These are phyloP conservation scores for Colletotrichum shisoi DNA, from an alignment of 2,329 filamentous ascomycete species.

Conservation along the genomic window DNA sequence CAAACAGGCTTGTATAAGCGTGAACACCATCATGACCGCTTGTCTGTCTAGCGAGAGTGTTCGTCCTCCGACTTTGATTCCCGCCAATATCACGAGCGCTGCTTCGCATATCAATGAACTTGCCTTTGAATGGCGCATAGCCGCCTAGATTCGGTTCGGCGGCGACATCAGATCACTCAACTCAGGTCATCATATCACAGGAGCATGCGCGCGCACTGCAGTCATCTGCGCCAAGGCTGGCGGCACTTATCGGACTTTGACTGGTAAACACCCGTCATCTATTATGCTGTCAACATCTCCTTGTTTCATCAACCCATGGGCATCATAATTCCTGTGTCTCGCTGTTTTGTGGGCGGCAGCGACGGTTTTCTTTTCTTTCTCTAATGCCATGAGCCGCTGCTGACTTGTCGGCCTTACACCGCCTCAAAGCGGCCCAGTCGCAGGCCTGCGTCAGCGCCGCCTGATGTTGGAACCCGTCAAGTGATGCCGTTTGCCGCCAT, in stretches of 20 bases:
- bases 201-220: neutral
- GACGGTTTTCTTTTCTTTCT: neutral
- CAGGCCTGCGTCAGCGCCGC: slow-evolving; percentile 29
- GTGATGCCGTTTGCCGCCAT: slow-evolving; percentile 33
- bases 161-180: slow-evolving; percentile 2
- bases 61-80: neutral
- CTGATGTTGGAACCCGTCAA: slow-evolving; percentile 28
- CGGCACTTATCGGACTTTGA: slow-evolving; percentile 17
- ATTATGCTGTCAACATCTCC: slow-evolving; percentile 24
- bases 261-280: slow-evolving; percentile 21
- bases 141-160: slow-evolving; percentile 14
- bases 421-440: slow-evolving; percentile 24
- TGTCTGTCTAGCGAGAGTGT: slow-evolving; percentile 13
- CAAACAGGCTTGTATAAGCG: slow-evolving; percentile 27
- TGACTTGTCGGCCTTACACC: slow-evolving; percentile 33
- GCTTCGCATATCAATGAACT: slow-evolving; percentile 11
- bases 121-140: slow-evolving; percentile 23
- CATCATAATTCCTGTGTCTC: slow-evolving; percentile 20
- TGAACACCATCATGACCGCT: slow-evolving; percentile 14
- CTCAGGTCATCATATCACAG: slow-evolving; percentile 4
- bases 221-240: slow-evolving; percentile 16
- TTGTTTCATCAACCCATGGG: slow-evolving; percentile 29
- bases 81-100: neutral
- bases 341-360: slow-evolving; percentile 6
- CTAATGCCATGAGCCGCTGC: slow-evolving; percentile 18